A percentile compares a stretch with the other conserved stretches of the same genome.
Evolutionary conservation across 139 green algal species (phyloP).

Genomic region (Pseudopediastrum boryanum): DNA sequence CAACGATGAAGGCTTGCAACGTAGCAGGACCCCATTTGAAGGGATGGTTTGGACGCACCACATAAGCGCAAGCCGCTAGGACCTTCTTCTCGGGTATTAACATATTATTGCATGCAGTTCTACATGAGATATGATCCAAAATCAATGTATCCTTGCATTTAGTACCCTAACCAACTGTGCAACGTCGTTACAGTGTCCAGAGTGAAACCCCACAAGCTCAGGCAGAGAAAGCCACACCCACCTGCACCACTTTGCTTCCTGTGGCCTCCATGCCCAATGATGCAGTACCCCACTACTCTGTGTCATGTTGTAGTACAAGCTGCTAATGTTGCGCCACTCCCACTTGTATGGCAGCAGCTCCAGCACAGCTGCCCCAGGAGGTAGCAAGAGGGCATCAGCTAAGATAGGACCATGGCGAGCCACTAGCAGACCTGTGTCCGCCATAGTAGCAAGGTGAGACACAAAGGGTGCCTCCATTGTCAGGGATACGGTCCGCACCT

Average conservation of each 20-base stretch:
- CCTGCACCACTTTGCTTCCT: slow-evolving; percentile 41
- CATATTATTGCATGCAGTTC: too few relatives aligned
- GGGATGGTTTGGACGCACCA: too few relatives aligned
- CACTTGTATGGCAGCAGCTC: slow-evolving; percentile 91
- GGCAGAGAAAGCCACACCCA: not conserved
- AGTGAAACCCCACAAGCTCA: too few relatives aligned
- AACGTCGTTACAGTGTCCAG: too few relatives aligned
- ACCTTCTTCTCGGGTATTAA: too few relatives aligned
- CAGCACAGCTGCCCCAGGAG: slow-evolving; percentile 70
- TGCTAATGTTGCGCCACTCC: slow-evolving; percentile 71
- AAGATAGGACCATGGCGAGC: slow-evolving; percentile 73
- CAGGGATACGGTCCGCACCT: slow-evolving; percentile 39
- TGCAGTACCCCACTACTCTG: slow-evolving; percentile 65
- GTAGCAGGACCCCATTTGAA: too few relatives aligned
- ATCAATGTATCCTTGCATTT: too few relatives aligned
- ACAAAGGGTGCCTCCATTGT: slow-evolving; percentile 66
- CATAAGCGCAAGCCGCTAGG: too few relatives aligned
- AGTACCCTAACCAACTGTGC: too few relatives aligned
- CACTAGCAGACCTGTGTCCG: slow-evolving; percentile 71
- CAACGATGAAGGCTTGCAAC: too few relatives aligned
- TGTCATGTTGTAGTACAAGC: slow-evolving; percentile 82
- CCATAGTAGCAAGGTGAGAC: slow-evolving; percentile 66
- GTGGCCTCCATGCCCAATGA: slow-evolving; percentile 81
- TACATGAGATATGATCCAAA: too few relatives aligned
- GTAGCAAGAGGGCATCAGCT: slow-evolving; percentile 71